Conservation (phyloP, 2,329 filamentous ascomycete species). For the Aspergillus spinulosporus region DNA sequence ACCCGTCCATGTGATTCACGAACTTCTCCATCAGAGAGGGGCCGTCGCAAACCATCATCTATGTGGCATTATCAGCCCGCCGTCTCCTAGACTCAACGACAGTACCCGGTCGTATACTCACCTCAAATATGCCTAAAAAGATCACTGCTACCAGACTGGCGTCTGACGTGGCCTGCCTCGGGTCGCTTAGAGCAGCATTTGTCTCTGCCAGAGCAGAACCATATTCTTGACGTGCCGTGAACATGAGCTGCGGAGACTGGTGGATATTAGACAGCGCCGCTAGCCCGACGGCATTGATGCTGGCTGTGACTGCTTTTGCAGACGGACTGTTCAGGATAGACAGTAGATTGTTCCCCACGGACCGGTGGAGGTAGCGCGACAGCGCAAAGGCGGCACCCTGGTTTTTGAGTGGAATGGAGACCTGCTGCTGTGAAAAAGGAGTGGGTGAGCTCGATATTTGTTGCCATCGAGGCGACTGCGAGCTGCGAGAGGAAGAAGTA, state of each 20-base stretch:
- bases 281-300: slow-evolving; percentile 13
- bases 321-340: slow-evolving; percentile 3
- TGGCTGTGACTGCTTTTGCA: slow-evolving; percentile 5
- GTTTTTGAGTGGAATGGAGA: slow-evolving; percentile 2
- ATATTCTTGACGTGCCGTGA: slow-evolving; percentile 8
- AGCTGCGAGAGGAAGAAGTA: neutral
- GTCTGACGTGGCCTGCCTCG: slow-evolving; percentile 3
- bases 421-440: neutral
- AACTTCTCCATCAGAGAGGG: slow-evolving; percentile 7
- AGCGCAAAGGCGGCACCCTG: slow-evolving; percentile 14
- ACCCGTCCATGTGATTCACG: slow-evolving; percentile 12
- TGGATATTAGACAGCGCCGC: slow-evolving; percentile 13
- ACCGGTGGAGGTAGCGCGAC: slow-evolving; percentile 6
- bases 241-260: slow-evolving; percentile 1
- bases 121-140: slow-evolving; percentile 16
- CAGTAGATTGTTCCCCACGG: slow-evolving; percentile 4
- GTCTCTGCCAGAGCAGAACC: slow-evolving; percentile 12
- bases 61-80: neutral
- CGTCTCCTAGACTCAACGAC: neutral
- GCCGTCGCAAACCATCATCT: slow-evolving; percentile 13
- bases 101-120: neutral
- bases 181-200: slow-evolving; percentile 10
- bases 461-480: too few species aligned
- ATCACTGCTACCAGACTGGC: slow-evolving; percentile 12
- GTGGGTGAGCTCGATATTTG: neutral